phyloP scores from a whole-genome alignment of 345 rosid genomes.

The Abelmoschus esculentus region DNA sequence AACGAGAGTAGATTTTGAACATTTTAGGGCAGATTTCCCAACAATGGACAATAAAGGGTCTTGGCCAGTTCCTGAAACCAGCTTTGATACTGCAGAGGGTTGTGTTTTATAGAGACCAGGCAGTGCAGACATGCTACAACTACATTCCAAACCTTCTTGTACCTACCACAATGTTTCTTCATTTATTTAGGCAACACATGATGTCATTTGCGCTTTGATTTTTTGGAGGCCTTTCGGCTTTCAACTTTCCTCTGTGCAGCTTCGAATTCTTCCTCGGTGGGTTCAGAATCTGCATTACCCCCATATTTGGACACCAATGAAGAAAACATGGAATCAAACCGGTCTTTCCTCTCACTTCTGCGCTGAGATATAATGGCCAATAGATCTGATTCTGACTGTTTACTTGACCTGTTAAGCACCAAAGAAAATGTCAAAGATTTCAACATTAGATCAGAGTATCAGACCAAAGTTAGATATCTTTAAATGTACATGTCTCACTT shows the following conservation, averaged over 20 bases:
- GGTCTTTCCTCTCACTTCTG: constrained; percentile 53
- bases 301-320: constrained; percentile 72
- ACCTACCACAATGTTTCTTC: too few species aligned
- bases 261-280: constrained; percentile 86
- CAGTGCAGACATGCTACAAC: not conserved
- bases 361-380: constrained; percentile 57
- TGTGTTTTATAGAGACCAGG: not conserved
- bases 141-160: too few species aligned
- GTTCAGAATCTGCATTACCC: constrained; percentile 47
- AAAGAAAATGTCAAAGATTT: not conserved
- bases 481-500: constrained; percentile 39
- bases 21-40: not conserved
- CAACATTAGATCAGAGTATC: not conserved
- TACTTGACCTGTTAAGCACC: constrained; percentile 32
- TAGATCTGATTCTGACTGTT: constrained; percentile 51
- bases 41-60: too few species aligned
- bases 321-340: constrained; percentile 76
- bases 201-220: not conserved
- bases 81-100: not conserved
- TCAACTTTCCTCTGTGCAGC: constrained; percentile 71
- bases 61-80: too few species aligned
- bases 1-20: too few species aligned
- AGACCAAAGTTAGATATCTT: not conserved
- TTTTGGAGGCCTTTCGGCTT: constrained; percentile 27
- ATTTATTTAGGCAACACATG: too few species aligned